phyloP scores from a whole-genome alignment of 1,284 basidiomycete species.

The Apiotrichum akiyoshidainum region DNA sequence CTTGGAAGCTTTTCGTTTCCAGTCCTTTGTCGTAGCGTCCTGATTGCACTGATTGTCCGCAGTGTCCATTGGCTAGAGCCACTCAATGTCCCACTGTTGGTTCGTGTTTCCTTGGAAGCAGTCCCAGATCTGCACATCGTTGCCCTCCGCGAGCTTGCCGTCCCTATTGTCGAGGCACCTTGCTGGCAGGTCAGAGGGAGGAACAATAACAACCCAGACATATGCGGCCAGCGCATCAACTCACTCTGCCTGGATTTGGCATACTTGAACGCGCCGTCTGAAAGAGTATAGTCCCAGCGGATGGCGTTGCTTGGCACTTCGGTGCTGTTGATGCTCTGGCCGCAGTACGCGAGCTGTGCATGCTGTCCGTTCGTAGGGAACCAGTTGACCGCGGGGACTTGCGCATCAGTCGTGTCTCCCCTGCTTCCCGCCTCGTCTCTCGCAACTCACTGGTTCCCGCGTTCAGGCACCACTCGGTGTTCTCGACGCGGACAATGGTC shows the following conservation, averaged over 20 bases:
- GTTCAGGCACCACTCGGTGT: background rate
- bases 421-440: background rate
- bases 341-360: constrained; percentile 3
- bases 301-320: background rate
- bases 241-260: background rate
- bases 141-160: background rate
- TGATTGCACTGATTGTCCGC: background rate
- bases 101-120: background rate
- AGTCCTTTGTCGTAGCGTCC: too few species aligned
- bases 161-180: constrained; percentile 5
- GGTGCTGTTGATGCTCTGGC: too few species aligned
- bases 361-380: background rate
- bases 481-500: background rate
- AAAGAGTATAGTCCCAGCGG: background rate
- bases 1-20: too few species aligned
- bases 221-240: too few species aligned
- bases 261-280: background rate
- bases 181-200: too few species aligned
- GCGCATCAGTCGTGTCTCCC: background rate
- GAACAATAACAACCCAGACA: constrained; percentile 1
- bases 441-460: constrained; percentile 3
- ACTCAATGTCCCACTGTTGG: background rate
- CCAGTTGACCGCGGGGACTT: background rate
- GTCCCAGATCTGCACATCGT: constrained; percentile 9
- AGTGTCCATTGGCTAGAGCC: background rate